Evolutionary conservation across 2,329 filamentous ascomycete genomes (phyloP).

Genomic region (Fusarium hainanense): DNA sequence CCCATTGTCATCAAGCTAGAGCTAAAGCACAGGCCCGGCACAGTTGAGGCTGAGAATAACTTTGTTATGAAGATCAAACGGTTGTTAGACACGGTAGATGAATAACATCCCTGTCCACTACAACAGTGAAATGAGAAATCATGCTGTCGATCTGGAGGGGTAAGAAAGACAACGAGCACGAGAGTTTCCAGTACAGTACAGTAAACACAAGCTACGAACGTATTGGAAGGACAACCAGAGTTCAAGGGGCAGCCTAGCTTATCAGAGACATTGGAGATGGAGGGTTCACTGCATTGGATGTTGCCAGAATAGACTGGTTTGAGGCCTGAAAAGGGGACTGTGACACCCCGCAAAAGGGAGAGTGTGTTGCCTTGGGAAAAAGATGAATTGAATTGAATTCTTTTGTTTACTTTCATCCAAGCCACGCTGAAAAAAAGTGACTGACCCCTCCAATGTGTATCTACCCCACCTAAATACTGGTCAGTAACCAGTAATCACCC

Average conservation of each 20-base stretch:
- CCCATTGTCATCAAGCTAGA: not conserved
- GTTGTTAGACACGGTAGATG: conserved; percentile 3
- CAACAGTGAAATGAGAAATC: conserved; percentile 9
- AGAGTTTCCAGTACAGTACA: not conserved
- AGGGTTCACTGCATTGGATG: not conserved
- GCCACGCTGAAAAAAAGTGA: not conserved
- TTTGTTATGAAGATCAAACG: conserved; percentile 18
- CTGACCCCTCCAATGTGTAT: not conserved
- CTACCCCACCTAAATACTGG: conserved; percentile 9
- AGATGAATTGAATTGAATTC: not conserved
- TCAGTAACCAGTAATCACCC: not conserved
- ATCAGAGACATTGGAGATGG: conserved; percentile 26
- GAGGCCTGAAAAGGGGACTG: not conserved
- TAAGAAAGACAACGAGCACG: not conserved
- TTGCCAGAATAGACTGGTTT: not conserved
- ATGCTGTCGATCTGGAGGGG: conserved; percentile 33
- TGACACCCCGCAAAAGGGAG: not conserved
- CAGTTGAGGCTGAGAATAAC: conserved; percentile 11
- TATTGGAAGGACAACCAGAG: not conserved
- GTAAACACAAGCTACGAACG: conserved; percentile 8
- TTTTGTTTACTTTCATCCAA: conserved; percentile 44
- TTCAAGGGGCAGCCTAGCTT: conserved; percentile 4
- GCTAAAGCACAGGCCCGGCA: conserved; percentile 10
- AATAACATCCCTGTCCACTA: conserved; percentile 16
- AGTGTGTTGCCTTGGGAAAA: conserved; percentile 18